Percentiles rank a stretch among this genome's conserved stretches.
Conservation (phyloP, 1,284 basidiomycete genomes). For the Leccinum cinnamomeum region DNA sequence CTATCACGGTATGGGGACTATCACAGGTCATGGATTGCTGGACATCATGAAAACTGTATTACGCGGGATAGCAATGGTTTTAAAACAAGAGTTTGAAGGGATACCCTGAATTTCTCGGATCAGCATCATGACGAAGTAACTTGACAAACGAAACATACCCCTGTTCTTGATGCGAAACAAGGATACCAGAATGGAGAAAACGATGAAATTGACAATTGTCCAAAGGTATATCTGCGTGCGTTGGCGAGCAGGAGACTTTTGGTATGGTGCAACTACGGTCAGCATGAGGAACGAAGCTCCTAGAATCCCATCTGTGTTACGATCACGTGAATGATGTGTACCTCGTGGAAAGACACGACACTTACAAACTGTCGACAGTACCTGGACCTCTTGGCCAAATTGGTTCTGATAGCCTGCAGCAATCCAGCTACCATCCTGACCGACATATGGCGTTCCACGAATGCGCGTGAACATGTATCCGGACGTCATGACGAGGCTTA, state of each 20-base stretch:
- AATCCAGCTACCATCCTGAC: conserved; percentile 74
- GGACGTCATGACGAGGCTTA: conserved; percentile 81
- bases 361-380: conserved; percentile 86
- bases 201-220: conserved; percentile 78
- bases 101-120: conserved; percentile 51
- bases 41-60: background rate
- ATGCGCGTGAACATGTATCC: conserved; percentile 99
- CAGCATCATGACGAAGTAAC: background rate
- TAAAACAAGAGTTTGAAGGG: conserved; percentile 76
- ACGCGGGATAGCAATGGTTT: conserved; percentile 6
- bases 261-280: conserved; percentile 77
- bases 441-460: conserved; percentile 75
- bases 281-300: conserved; percentile 83
- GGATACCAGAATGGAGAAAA: conserved; percentile 87
- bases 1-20: conserved; percentile 1
- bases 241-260: conserved; percentile 76
- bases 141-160: conserved; percentile 45
- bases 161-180: conserved; percentile 93
- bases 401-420: conserved; percentile 89
- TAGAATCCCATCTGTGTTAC: conserved; percentile 75
- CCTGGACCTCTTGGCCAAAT: conserved; percentile 90
- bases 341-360: conserved; percentile 1
- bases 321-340: conserved; percentile 8
- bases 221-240: conserved; percentile 88
- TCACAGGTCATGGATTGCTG: conserved; percentile 5